These are phyloP conservation scores for Starmerella riodocensis DNA, from an alignment of 805 yeast species.

Conservation along the genomic window DNA sequence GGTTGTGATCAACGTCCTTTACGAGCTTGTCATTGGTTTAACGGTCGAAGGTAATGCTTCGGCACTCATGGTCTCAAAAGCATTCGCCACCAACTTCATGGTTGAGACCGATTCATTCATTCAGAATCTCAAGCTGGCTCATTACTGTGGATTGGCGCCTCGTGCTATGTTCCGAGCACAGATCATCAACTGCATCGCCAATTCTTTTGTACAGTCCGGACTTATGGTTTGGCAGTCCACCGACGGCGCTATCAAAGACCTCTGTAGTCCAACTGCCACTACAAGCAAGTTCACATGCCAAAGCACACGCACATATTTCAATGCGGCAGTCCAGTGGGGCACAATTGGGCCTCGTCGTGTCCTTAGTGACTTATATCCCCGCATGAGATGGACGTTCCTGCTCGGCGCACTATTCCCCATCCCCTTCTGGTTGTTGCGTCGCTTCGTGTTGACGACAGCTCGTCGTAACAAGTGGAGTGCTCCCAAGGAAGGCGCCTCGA, in stretches of 20 bases:
- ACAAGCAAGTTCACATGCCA: constrained; percentile 33
- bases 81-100: constrained; percentile 46
- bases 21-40: constrained; percentile 41
- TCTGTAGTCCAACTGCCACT: constrained; percentile 26
- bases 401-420: constrained; percentile 46
- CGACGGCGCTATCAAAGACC: constrained; percentile 26
- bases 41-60: constrained; percentile 44
- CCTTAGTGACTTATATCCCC: constrained; percentile 11
- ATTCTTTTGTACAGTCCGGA: constrained; percentile 25
- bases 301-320: constrained; percentile 34
- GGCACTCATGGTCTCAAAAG: constrained; percentile 41
- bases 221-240: constrained; percentile 27
- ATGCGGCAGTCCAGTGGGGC: constrained; percentile 35
- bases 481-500: constrained; percentile 7
- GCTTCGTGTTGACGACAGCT: constrained; percentile 27
- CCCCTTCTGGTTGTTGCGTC: constrained; percentile 49
- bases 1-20: constrained; percentile 39
- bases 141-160: constrained; percentile 48
- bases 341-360: constrained; percentile 34
- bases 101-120: constrained; percentile 50
- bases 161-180: constrained; percentile 43
- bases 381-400: constrained; percentile 34
- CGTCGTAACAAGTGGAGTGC: constrained; percentile 11
- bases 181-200: constrained; percentile 24
- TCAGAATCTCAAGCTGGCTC: constrained; percentile 41